phyloP scores from a whole-genome alignment of 495 filamentous ascomycete species.

The Aspergillus campestris region DNA sequence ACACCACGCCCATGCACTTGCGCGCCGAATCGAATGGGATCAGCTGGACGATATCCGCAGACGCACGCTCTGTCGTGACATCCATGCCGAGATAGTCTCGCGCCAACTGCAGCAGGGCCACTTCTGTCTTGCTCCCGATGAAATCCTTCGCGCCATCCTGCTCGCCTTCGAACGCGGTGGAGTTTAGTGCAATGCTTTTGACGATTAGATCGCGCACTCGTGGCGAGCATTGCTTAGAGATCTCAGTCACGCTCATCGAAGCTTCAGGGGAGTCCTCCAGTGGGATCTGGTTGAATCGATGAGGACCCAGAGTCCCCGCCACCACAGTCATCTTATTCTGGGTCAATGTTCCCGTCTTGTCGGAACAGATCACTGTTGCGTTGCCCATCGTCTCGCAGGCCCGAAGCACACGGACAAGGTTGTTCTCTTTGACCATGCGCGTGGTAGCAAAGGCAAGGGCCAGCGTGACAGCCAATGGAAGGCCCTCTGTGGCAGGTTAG shows the following conservation, averaged over 20 bases:
- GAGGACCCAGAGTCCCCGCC: slow-evolving; percentile 50
- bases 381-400: slow-evolving; percentile 70
- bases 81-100: slow-evolving; percentile 56
- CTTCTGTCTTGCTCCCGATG: slow-evolving; percentile 65
- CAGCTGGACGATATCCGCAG: slow-evolving; percentile 50
- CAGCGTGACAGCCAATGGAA: slow-evolving; percentile 59
- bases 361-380: slow-evolving; percentile 60
- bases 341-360: slow-evolving; percentile 65
- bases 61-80: slow-evolving; percentile 50
- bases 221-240: slow-evolving; percentile 30
- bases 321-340: slow-evolving; percentile 68
- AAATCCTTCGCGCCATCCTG: slow-evolving; percentile 49
- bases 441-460: slow-evolving; percentile 64
- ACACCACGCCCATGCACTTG: slow-evolving; percentile 62
- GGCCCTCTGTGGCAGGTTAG: slow-evolving; percentile 41
- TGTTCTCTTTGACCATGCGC: slow-evolving; percentile 62
- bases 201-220: slow-evolving; percentile 41
- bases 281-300: slow-evolving; percentile 39
- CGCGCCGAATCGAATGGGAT: slow-evolving; percentile 60
- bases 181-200: slow-evolving; percentile 58
- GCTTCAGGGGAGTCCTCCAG: slow-evolving; percentile 11
- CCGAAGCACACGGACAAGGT: slow-evolving; percentile 55
- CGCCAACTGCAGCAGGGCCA: slow-evolving; percentile 55
- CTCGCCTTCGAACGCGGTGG: slow-evolving; percentile 57
- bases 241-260: slow-evolving; percentile 17